Percentiles rank a stretch among this genome's conserved stretches.
Evolutionary conservation across 179 eudicot genomes (phyloP).

Genomic region (Actinidia arguta): DNA sequence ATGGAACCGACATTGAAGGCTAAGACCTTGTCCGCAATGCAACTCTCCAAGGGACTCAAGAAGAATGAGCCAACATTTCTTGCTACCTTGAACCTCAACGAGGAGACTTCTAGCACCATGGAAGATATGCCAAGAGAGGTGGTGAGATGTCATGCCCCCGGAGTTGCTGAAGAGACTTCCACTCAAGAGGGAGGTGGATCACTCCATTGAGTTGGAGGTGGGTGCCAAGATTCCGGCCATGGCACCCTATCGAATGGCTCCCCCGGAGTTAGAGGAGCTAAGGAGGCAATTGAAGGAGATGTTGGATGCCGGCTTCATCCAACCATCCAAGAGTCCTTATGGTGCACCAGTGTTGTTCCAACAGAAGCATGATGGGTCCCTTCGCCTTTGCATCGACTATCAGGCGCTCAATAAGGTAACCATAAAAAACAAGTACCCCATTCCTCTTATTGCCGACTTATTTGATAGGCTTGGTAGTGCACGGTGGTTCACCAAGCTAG

Average conservation of each 20-base stretch:
- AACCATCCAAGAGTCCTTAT: not conserved
- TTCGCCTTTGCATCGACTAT: not conserved
- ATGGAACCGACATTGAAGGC: too few relatives aligned
- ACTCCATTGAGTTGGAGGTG: too few relatives aligned
- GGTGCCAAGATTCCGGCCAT: not conserved
- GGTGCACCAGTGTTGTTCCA: not conserved
- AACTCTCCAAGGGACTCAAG: too few relatives aligned
- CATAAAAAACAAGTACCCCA: not conserved
- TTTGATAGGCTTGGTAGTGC: not conserved
- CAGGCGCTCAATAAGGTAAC: not conserved
- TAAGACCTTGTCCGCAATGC: too few relatives aligned
- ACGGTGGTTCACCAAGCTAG: not conserved
- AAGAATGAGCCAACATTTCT: too few relatives aligned
- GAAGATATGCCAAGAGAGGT: too few relatives aligned
- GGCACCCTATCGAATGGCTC: not conserved
- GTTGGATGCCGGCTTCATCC: constrained; percentile 6
- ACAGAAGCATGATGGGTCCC: not conserved
- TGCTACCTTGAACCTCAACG: too few relatives aligned
- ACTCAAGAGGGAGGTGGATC: too few relatives aligned
- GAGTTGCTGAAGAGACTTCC: too few relatives aligned
- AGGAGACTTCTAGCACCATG: too few relatives aligned
- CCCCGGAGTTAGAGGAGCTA: not conserved
- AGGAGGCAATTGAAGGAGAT: not conserved
- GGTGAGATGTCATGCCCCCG: too few relatives aligned
- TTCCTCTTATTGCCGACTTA: not conserved